Conservation (phyloP, 2,329 filamentous ascomycete species). For the Colletotrichum coccodes region DNA sequence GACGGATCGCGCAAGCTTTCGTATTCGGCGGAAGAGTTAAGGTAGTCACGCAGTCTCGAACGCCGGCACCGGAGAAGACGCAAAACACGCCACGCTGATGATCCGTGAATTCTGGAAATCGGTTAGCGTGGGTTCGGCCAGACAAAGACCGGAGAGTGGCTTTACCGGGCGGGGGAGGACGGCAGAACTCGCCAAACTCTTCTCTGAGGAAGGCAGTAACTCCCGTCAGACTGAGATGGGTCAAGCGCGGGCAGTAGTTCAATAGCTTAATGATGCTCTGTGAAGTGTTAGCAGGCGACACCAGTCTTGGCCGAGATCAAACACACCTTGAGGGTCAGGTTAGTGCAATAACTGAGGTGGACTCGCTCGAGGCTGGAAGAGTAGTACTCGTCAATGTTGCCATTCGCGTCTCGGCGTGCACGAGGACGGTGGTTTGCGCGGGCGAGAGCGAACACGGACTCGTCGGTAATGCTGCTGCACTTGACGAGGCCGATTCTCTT, state of each 20-base stretch:
- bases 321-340: constrained; percentile 82
- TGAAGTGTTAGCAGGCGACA: constrained; percentile 4
- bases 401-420: constrained; percentile 58
- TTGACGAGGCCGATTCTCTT: constrained; percentile 96
- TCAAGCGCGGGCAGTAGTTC: constrained; percentile 91
- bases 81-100: constrained; percentile 97
- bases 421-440: constrained; percentile 69
- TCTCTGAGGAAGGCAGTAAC: constrained; percentile 89
- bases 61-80: constrained; percentile 92
- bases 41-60: constrained; percentile 80
- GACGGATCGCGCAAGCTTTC: constrained; percentile 51
- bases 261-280: constrained; percentile 91
- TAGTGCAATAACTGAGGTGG: constrained; percentile 93
- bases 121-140: constrained; percentile 38
- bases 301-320: no score
- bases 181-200: constrained; percentile 86
- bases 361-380: constrained; percentile 85
- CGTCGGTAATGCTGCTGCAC: constrained; percentile 89
- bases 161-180: constrained; percentile 83
- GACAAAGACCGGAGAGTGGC: constrained; percentile 35
- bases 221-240: constrained; percentile 93
- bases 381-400: constrained; percentile 63
- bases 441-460: constrained; percentile 86
- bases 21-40: constrained; percentile 69
- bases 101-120: constrained; percentile 83